Conservation (phyloP, 495 filamentous ascomycete genomes). For the Daldinia decipiens region DNA sequence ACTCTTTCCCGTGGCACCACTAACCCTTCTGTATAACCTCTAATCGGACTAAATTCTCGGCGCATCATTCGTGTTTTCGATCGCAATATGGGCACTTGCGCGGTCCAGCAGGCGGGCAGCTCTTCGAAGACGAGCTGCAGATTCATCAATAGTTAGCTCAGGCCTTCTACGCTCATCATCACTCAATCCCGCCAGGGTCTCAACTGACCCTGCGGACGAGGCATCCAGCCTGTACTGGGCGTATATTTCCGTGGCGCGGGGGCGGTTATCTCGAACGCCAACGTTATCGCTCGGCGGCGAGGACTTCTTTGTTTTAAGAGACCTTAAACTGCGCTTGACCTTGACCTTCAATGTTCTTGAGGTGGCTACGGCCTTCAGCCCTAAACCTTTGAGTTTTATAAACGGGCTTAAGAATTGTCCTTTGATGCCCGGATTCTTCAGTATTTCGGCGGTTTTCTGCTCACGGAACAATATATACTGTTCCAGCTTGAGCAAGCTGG, state of each 20-base stretch:
- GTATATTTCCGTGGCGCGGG: constrained; percentile 35
- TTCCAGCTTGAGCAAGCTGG: constrained; percentile 2
- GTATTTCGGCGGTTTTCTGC: not conserved
- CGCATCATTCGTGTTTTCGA: not conserved
- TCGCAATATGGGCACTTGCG: not conserved
- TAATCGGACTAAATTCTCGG: not conserved
- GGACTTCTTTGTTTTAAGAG: not conserved
- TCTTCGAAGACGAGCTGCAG: constrained; percentile 37
- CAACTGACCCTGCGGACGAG: constrained; percentile 8
- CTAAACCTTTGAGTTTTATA: not conserved
- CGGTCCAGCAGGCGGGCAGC: constrained; percentile 32
- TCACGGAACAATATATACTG: not conserved
- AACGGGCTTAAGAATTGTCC: not conserved
- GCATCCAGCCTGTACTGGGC: not conserved
- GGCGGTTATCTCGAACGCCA: constrained; percentile 1
- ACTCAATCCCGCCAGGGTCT: constrained; percentile 14
- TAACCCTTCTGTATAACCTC: not conserved
- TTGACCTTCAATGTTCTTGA: not conserved
- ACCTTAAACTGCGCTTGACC: constrained; percentile 1
- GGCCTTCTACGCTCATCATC: constrained; percentile 34
- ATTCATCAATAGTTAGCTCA: constrained; percentile 34
- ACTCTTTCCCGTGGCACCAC: not conserved
- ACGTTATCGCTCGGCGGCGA: not conserved
- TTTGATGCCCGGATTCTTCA: not conserved
- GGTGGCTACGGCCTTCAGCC: constrained; percentile 1